Evolutionary conservation across 1,139 yeast genomes (phyloP).

Genomic region (Hansenula sp.): DNA sequence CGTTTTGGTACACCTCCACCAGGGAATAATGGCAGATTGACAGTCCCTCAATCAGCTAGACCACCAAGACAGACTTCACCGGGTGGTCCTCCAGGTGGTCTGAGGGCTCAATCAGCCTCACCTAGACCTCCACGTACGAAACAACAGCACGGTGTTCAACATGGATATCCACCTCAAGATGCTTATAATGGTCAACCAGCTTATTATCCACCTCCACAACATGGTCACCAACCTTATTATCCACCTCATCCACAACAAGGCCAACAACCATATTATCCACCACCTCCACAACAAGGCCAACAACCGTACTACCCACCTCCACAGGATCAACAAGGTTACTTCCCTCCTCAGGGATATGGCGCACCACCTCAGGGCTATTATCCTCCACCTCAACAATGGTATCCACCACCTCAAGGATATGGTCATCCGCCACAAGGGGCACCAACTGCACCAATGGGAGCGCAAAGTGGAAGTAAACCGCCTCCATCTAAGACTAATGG

Average conservation of each 20-base stretch:
- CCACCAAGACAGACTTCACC: background rate
- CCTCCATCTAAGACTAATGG: slow-evolving; percentile 6
- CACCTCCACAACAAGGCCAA: slow-evolving; percentile 5
- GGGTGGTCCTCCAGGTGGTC: background rate
- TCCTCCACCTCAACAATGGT: slow-evolving; percentile 4
- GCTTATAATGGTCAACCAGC: slow-evolving; percentile 3
- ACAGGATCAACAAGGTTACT: no score
- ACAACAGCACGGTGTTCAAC: slow-evolving; percentile 3
- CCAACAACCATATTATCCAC: slow-evolving; percentile 2
- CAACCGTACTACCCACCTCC: slow-evolving; percentile 4
- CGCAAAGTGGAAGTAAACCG: background rate
- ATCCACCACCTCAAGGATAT: slow-evolving; percentile 13
- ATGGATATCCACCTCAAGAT: slow-evolving; percentile 1
- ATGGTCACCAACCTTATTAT: background rate
- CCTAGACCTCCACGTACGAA: background rate
- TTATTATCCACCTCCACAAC: slow-evolving; percentile 1
- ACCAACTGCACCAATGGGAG: slow-evolving; percentile 5
- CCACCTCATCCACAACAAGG: slow-evolving; percentile 7
- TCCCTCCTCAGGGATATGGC: slow-evolving; percentile 8
- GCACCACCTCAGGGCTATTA: slow-evolving; percentile 9
- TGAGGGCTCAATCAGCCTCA: background rate
- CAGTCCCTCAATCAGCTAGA: background rate
- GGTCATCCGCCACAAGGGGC: slow-evolving; percentile 6
- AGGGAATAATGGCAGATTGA: background rate
- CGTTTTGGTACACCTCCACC: background rate